phyloP scores from a whole-genome alignment of 73 alveolate species.

The Strombidium stylifer region DNA sequence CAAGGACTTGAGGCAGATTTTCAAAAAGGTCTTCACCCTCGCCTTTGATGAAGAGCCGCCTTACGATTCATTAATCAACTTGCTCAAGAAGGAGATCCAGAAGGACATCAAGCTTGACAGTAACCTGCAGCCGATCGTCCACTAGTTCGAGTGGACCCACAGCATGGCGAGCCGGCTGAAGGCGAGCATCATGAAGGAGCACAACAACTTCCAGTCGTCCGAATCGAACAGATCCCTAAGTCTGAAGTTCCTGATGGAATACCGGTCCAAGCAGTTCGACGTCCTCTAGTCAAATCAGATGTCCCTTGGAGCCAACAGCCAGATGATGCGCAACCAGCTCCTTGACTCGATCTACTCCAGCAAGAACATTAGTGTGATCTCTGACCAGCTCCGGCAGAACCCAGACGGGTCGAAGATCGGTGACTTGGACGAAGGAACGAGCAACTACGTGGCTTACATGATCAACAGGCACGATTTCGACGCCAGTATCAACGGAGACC shows the following conservation, averaged over 20 bases:
- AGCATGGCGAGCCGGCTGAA: conserved; percentile 7
- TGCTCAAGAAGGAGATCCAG: neutral
- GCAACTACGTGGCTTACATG: too few species aligned
- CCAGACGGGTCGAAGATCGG: neutral
- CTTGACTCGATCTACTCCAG: neutral
- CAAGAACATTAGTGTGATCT: neutral
- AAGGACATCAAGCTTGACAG: neutral
- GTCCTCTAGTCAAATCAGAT: neutral
- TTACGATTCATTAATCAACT: conserved; percentile 3
- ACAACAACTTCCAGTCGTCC: neutral
- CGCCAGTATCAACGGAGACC: too few species aligned
- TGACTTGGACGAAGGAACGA: too few species aligned
- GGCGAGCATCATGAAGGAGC: neutral
- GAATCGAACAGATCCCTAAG: too few species aligned
- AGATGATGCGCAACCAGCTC: neutral
- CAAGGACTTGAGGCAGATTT: conserved; percentile 15
- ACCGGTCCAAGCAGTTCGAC: neutral
- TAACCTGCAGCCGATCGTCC: neutral
- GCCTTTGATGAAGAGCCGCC: conserved; percentile 30
- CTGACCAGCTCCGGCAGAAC: neutral
- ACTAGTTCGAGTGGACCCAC: conserved; percentile 24
- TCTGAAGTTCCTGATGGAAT: too few species aligned
- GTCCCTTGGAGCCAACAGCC: neutral
- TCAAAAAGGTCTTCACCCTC: conserved; percentile 15
- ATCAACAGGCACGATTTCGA: too few species aligned